Evolutionary conservation across 2,329 filamentous ascomycete genomes (phyloP).

Genomic region (Davidsoniella australis): DNA sequence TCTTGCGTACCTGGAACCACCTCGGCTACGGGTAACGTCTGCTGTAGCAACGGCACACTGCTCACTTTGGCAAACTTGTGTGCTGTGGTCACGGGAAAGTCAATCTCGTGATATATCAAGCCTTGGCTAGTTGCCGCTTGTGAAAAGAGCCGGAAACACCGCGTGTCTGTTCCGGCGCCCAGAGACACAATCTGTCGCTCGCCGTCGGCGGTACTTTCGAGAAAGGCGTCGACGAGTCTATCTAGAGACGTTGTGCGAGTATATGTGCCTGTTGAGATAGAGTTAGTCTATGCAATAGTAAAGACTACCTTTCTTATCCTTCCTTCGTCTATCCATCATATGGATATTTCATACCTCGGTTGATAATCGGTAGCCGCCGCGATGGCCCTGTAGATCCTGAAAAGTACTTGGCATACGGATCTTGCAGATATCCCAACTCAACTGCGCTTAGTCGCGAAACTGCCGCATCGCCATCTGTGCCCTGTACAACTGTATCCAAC

Average conservation of each 20-base stretch:
- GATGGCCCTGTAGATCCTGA: slow-evolving; percentile 33
- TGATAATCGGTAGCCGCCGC: slow-evolving; percentile 76
- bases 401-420: slow-evolving; percentile 60
- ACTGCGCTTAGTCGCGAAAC: slow-evolving; percentile 81
- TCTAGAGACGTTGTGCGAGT: slow-evolving; percentile 75
- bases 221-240: slow-evolving; percentile 53
- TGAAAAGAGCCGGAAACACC: slow-evolving; percentile 58
- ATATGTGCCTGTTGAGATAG: slow-evolving; percentile 55
- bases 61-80: slow-evolving; percentile 43
- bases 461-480: slow-evolving; percentile 82
- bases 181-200: slow-evolving; percentile 71
- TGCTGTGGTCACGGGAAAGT: slow-evolving; percentile 60
- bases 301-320: background rate
- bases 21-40: slow-evolving; percentile 22
- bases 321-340: background rate
- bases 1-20: background rate
- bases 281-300: background rate
- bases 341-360: slow-evolving; percentile 46
- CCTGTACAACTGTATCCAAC: slow-evolving; percentile 64
- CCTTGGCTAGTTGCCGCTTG: slow-evolving; percentile 19
- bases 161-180: slow-evolving; percentile 85
- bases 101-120: slow-evolving; percentile 77
- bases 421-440: slow-evolving; percentile 64
- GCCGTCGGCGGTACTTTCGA: slow-evolving; percentile 26
- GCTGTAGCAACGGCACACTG: slow-evolving; percentile 26